A percentile compares a stretch with the other conserved stretches of the same genome.
These are phyloP conservation scores for Pseudogymnoascus sp. DNA, from an alignment of 2,329 filamentous ascomycete species.

Conservation along the genomic window DNA sequence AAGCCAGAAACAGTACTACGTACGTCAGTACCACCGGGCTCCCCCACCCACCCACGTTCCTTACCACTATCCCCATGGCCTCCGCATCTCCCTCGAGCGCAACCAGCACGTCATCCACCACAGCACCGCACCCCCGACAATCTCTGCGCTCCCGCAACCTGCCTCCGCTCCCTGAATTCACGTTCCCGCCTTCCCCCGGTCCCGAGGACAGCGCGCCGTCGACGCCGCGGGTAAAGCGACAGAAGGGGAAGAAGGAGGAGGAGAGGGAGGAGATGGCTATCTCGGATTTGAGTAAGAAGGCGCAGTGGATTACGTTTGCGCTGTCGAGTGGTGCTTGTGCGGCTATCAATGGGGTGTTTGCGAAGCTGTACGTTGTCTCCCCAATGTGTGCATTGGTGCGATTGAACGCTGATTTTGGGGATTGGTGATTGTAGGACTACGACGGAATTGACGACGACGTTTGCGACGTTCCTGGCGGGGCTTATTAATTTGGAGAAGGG, in stretches of 20 bases:
- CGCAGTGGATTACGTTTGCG: constrained; percentile 59
- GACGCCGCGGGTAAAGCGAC: background rate
- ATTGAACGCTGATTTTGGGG: background rate
- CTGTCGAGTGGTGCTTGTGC: constrained; percentile 68
- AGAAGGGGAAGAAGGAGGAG: constrained; percentile 8
- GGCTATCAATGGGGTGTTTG: constrained; percentile 74
- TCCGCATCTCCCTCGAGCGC: constrained; percentile 80
- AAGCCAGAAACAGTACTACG: background rate
- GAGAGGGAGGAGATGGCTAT: constrained; percentile 20
- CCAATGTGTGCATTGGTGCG: background rate
- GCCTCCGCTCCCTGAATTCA: background rate
- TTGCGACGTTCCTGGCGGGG: constrained; percentile 38
- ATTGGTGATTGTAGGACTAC: constrained; percentile 36
- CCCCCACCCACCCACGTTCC: background rate
- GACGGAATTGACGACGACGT: constrained; percentile 44
- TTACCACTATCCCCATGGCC: constrained; percentile 63
- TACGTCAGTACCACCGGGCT: background rate
- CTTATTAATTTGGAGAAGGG: constrained; percentile 35
- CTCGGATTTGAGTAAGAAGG: constrained; percentile 28
- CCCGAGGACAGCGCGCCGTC: background rate
- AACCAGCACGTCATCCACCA: constrained; percentile 95
- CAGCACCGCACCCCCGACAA: constrained; percentile 87
- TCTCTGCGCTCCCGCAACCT: constrained; percentile 57
- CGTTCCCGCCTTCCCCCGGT: background rate
- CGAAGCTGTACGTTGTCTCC: constrained; percentile 56